A percentile compares a stretch with the other conserved stretches of the same genome.
These are phyloP conservation scores for Penicillium canariense DNA, from an alignment of 495 filamentous ascomycete genomes.

Conservation along the genomic window DNA sequence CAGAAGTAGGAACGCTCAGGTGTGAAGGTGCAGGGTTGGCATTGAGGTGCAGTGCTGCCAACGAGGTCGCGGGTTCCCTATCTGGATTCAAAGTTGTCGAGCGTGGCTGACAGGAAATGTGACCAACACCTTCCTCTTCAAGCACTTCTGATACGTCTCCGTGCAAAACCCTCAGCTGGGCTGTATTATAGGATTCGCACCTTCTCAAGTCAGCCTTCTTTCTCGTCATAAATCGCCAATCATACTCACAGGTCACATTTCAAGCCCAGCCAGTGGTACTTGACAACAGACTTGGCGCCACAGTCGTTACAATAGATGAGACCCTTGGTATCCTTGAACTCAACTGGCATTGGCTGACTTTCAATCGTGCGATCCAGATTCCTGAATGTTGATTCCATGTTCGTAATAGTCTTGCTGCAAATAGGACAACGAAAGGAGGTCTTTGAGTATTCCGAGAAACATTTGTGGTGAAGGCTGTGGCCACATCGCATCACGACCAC, in stretches of 20 bases:
- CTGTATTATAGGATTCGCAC: slow-evolving; percentile 83
- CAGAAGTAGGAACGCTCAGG: slow-evolving; percentile 26
- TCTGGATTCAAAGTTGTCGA: slow-evolving; percentile 28
- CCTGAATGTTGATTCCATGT: slow-evolving; percentile 95
- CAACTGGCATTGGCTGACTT: slow-evolving; percentile 84
- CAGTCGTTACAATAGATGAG: slow-evolving; percentile 94
- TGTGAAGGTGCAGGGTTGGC: slow-evolving; percentile 30
- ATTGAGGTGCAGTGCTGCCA: slow-evolving; percentile 33
- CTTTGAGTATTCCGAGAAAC: slow-evolving; percentile 80
- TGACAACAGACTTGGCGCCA: slow-evolving; percentile 74
- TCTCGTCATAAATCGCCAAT: not conserved
- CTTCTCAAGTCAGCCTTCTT: slow-evolving; percentile 29
- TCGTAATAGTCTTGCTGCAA: slow-evolving; percentile 87
- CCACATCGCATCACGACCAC: slow-evolving; percentile 96
- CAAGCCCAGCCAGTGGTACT: slow-evolving; percentile 92
- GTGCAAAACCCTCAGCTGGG: slow-evolving; percentile 63
- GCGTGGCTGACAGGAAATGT: slow-evolving; percentile 22
- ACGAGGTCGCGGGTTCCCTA: slow-evolving; percentile 24
- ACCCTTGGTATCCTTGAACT: slow-evolving; percentile 76
- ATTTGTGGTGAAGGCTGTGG: slow-evolving; percentile 89
- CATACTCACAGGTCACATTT: slow-evolving; percentile 71
- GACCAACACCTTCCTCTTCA: slow-evolving; percentile 22
- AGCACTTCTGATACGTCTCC: slow-evolving; percentile 30
- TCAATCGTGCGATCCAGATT: slow-evolving; percentile 83
- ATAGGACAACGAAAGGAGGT: slow-evolving; percentile 91